Percentiles rank a stretch among this genome's conserved stretches.
phyloP scores from a whole-genome alignment of 1,284 basidiomycete species.

The Rhodotorula glutinis region DNA sequence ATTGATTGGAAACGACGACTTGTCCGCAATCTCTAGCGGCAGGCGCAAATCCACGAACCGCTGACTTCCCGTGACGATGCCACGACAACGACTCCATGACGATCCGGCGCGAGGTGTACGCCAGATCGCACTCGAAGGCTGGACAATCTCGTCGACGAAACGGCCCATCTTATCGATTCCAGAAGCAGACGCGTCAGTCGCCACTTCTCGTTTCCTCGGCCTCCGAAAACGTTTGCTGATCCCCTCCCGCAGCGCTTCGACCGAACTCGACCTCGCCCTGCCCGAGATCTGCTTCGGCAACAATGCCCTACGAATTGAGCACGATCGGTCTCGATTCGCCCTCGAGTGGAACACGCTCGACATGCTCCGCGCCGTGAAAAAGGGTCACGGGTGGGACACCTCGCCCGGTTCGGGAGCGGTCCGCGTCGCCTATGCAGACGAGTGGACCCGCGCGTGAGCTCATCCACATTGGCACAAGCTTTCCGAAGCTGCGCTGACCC shows the following conservation, averaged over 20 bases:
- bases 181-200: slow-evolving; percentile 53
- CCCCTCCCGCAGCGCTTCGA: slow-evolving; percentile 66
- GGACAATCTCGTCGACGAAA: slow-evolving; percentile 50
- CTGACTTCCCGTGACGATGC: not conserved
- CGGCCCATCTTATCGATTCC: slow-evolving; percentile 52
- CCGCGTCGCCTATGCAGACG: slow-evolving; percentile 89
- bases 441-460: slow-evolving; percentile 71
- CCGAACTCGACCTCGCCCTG: slow-evolving; percentile 73
- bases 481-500: not conserved
- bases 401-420: slow-evolving; percentile 72
- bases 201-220: slow-evolving; percentile 32
- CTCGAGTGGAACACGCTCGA: slow-evolving; percentile 55
- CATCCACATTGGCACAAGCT: not conserved
- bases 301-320: slow-evolving; percentile 66
- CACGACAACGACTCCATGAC: slow-evolving; percentile 7
- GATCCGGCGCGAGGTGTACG: slow-evolving; percentile 19
- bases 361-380: slow-evolving; percentile 67
- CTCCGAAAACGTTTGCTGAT: slow-evolving; percentile 62
- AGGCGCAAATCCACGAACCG: too few relatives aligned
- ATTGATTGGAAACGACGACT: too few relatives aligned
- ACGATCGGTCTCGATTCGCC: slow-evolving; percentile 38
- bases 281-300: slow-evolving; percentile 97
- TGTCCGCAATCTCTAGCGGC: too few relatives aligned
- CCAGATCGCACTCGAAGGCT: slow-evolving; percentile 47
- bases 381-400: slow-evolving; percentile 55